phyloP scores from a whole-genome alignment of 2,329 filamentous ascomycete genomes.

The Penicillium sp. region DNA sequence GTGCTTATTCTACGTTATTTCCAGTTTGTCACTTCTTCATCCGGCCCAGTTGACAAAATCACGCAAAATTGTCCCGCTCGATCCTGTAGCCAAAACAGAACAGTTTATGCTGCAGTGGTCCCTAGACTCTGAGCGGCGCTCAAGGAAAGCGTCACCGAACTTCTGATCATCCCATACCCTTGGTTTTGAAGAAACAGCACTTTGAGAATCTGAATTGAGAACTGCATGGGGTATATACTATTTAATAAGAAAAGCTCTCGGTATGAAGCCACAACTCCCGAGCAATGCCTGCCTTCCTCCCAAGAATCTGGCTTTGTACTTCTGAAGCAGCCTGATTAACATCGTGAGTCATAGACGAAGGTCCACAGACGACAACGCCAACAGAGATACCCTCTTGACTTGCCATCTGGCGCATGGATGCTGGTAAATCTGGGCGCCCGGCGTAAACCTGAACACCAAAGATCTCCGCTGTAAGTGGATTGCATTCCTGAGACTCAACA shows the following conservation, averaged over 20 bases:
- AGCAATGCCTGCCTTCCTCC: conserved; percentile 18
- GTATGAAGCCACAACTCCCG: conserved; percentile 47
- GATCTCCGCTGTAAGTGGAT: conserved; percentile 1
- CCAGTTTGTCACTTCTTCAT: too few species aligned
- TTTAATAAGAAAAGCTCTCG: conserved; percentile 43
- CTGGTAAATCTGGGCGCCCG: conserved; percentile 13
- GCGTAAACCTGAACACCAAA: conserved; percentile 13
- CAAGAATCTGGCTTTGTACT: conserved; percentile 41
- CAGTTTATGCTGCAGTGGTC: too few species aligned
- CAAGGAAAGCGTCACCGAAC: too few species aligned
- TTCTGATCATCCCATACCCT: too few species aligned
- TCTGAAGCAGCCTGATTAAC: conserved; percentile 47
- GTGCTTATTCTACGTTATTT: too few species aligned
- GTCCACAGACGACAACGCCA: conserved; percentile 17
- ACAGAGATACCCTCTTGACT: conserved; percentile 9
- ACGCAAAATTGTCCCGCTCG: too few species aligned
- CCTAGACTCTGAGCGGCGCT: too few species aligned
- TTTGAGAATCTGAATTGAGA: too few species aligned
- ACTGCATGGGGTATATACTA: not conserved
- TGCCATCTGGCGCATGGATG: conserved; percentile 3
- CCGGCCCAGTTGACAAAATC: too few species aligned
- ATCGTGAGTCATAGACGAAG: conserved; percentile 35
- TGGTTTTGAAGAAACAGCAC: too few species aligned
- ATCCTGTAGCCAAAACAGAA: too few species aligned
- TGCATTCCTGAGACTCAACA: conserved; percentile 12